phyloP scores from a whole-genome alignment of 176 grass and related monocot species.

The Triticum urartu region DNA sequence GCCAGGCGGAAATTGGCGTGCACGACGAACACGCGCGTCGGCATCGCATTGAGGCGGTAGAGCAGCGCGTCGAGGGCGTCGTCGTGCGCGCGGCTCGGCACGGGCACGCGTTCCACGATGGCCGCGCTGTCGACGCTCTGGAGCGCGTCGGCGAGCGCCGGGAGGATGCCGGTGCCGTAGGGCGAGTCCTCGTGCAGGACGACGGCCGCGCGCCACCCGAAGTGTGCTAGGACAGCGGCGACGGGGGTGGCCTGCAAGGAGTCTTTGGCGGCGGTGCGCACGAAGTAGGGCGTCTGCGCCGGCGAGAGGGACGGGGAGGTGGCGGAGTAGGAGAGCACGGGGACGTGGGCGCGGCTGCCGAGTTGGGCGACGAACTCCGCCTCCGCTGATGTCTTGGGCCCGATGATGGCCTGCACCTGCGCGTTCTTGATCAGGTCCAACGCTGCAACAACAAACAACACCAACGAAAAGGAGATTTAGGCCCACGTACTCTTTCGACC shows the following conservation, averaged over 20 bases:
- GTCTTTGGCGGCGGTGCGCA: slow-evolving; percentile 57
- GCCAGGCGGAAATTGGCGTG: slow-evolving; percentile 27
- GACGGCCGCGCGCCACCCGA: slow-evolving; percentile 40
- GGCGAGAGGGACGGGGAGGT: slow-evolving; percentile 47
- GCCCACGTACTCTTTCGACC: not conserved
- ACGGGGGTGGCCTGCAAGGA: slow-evolving; percentile 52
- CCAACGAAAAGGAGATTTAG: no score
- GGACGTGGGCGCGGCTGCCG: slow-evolving; percentile 53
- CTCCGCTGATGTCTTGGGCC: slow-evolving; percentile 29
- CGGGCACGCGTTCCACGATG: slow-evolving; percentile 32
- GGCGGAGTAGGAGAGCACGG: slow-evolving; percentile 69
- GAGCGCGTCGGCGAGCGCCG: slow-evolving; percentile 51
- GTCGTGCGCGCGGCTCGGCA: slow-evolving; percentile 19
- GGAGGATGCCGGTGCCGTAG: slow-evolving; percentile 52
- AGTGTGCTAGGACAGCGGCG: slow-evolving; percentile 39
- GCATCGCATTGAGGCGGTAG: slow-evolving; percentile 36
- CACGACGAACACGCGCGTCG: slow-evolving; percentile 74
- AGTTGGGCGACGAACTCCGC: slow-evolving; percentile 43
- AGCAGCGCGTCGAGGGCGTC: slow-evolving; percentile 34
- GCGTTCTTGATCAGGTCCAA: slow-evolving; percentile 63
- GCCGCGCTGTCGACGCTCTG: slow-evolving; percentile 7
- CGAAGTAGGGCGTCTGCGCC: slow-evolving; percentile 58
- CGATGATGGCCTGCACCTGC: slow-evolving; percentile 64
- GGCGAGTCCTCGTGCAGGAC: slow-evolving; percentile 60
- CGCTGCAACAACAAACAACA: slow-evolving; percentile 30